phyloP scores from a whole-genome alignment of 805 yeast genomes.

The Yamadazyma insecticola region DNA sequence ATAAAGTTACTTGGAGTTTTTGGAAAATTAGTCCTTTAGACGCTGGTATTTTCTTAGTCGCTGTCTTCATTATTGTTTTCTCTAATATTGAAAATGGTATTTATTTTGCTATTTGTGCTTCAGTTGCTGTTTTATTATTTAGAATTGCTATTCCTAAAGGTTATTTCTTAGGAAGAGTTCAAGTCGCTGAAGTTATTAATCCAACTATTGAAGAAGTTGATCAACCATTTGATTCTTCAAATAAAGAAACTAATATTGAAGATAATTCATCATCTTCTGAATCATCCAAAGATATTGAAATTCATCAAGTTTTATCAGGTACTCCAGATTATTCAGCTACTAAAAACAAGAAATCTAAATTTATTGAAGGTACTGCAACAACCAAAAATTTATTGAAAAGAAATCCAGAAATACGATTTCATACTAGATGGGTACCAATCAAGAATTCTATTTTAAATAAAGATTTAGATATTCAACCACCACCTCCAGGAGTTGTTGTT shows the following conservation, averaged over 20 bases:
- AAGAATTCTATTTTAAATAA: constrained; percentile 48
- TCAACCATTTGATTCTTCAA: constrained; percentile 1
- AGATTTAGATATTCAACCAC: constrained; percentile 57
- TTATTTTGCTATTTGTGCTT: constrained; percentile 85
- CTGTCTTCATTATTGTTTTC: constrained; percentile 72
- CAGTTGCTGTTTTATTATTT: constrained; percentile 68
- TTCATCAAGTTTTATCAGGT: constrained; percentile 38
- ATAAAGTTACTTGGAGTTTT: constrained; percentile 59
- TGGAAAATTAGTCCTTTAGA: constrained; percentile 76
- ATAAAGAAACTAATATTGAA: constrained; percentile 3
- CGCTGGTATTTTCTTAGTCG: constrained; percentile 64
- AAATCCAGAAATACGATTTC: constrained; percentile 39
- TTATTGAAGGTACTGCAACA: constrained; percentile 5
- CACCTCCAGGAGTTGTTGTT: constrained; percentile 89
- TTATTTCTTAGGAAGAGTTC: constrained; percentile 72
- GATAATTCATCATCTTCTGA: constrained; percentile 11
- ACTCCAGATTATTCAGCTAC: constrained; percentile 19
- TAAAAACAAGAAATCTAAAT: constrained; percentile 15
- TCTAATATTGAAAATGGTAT: constrained; percentile 83
- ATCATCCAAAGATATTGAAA: constrained; percentile 32
- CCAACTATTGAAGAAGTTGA: constrained; percentile 47
- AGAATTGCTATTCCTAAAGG: constrained; percentile 80
- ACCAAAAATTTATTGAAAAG: constrained; percentile 19
- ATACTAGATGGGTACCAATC: constrained; percentile 69
- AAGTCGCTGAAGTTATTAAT: constrained; percentile 65